Conservation (phyloP, 148 eudicot genomes). For the Amaranthus hypochondriacus region DNA sequence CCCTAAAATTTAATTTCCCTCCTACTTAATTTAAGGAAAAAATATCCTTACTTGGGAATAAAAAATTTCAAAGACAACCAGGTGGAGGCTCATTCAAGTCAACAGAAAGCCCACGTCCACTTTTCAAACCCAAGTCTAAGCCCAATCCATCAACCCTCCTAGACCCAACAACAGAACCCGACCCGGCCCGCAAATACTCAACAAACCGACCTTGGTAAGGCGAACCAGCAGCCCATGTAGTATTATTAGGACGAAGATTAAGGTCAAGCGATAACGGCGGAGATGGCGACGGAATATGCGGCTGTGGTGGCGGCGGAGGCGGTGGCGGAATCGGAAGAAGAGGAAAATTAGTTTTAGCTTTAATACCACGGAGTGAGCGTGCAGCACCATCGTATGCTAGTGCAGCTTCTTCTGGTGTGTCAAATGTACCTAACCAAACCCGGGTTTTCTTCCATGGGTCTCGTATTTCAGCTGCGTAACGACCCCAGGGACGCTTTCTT, state of each 20-base stretch:
- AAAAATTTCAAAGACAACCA: slow-evolving; percentile 23
- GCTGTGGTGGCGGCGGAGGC: not conserved
- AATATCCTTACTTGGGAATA: not conserved
- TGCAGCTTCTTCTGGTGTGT: slow-evolving; percentile 47
- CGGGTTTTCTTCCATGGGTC: slow-evolving; percentile 48
- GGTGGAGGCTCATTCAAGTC: slow-evolving; percentile 43
- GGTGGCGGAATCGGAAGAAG: slow-evolving; percentile 15
- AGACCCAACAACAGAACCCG: slow-evolving; percentile 6
- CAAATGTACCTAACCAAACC: slow-evolving; percentile 43
- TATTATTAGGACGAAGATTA: slow-evolving; percentile 1
- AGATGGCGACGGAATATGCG: not conserved
- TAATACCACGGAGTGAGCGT: slow-evolving; percentile 35
- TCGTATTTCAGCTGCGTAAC: slow-evolving; percentile 44
- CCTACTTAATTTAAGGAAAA: too few relatives aligned
- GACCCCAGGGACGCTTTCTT: slow-evolving; percentile 39
- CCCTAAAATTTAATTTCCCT: too few relatives aligned
- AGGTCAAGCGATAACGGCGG: slow-evolving; percentile 22
- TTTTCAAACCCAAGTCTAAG: slow-evolving; percentile 13
- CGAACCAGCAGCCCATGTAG: not conserved
- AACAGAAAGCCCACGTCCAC: slow-evolving; percentile 25
- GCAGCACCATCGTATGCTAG: slow-evolving; percentile 47
- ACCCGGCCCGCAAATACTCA: slow-evolving; percentile 18
- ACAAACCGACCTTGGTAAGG: slow-evolving; percentile 27
- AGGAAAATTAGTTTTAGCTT: slow-evolving; percentile 46
- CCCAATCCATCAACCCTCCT: slow-evolving; percentile 12